These are phyloP conservation scores for Eugenia klotzschiana DNA, from an alignment of 441 rosid species.

Conservation along the genomic window DNA sequence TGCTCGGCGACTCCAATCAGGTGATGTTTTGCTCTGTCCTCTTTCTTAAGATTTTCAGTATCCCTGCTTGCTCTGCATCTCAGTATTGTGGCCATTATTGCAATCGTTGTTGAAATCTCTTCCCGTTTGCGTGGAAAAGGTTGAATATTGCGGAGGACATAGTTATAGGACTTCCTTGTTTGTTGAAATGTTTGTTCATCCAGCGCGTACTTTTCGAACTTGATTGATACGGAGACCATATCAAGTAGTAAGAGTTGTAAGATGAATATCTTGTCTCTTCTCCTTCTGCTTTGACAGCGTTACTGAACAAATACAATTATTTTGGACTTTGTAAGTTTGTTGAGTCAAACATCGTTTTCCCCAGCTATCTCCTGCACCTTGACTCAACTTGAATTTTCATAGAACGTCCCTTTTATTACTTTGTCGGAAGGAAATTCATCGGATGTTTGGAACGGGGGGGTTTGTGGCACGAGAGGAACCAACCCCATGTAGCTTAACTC, in stretches of 20 bases:
- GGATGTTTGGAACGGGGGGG: background rate
- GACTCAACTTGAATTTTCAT: background rate
- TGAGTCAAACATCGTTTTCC: background rate
- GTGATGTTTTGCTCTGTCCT: slow-evolving; percentile 17
- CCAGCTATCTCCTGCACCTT: background rate
- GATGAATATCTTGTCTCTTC: background rate
- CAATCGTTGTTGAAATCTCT: background rate
- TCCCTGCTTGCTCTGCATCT: background rate
- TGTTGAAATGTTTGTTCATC: background rate
- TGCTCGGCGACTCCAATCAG: slow-evolving; percentile 65
- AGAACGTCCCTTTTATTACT: background rate
- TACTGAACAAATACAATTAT: background rate
- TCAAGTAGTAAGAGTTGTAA: background rate
- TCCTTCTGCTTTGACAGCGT: background rate
- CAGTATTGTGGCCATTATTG: background rate
- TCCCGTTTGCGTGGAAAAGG: background rate
- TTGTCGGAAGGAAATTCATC: background rate
- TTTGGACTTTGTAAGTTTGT: background rate
- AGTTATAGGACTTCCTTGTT: background rate
- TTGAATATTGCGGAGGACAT: background rate
- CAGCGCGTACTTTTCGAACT: background rate
- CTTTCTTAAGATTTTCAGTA: background rate
- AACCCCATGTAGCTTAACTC: background rate
- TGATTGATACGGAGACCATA: background rate
- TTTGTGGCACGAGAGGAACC: background rate